phyloP scores from a whole-genome alignment of 2,329 filamentous ascomycete species.

The Scedosporium apiospermum region DNA sequence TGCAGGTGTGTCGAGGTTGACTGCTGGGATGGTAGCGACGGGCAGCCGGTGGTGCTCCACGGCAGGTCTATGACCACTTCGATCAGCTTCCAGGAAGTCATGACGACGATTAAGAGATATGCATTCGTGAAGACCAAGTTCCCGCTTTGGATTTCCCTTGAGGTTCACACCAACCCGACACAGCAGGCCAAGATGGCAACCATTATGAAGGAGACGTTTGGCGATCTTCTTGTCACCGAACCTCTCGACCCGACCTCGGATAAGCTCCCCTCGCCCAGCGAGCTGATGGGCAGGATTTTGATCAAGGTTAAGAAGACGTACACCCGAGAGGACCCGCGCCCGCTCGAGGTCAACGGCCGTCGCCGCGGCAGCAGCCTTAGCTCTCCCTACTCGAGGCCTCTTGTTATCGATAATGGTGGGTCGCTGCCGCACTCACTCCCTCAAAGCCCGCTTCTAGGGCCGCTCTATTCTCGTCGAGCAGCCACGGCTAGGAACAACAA shows the following conservation, averaged over 20 bases:
- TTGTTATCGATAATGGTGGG: slow-evolving; percentile 44
- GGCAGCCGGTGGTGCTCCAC: slow-evolving; percentile 82
- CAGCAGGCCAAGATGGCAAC: slow-evolving; percentile 86
- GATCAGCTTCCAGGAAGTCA: slow-evolving; percentile 83
- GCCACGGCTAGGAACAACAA: slow-evolving; percentile 38
- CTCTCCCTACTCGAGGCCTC: slow-evolving; percentile 50
- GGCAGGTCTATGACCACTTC: slow-evolving; percentile 81
- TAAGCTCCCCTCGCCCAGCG: slow-evolving; percentile 73
- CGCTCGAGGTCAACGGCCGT: slow-evolving; percentile 32
- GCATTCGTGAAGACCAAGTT: slow-evolving; percentile 83
- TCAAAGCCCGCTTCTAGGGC: slow-evolving; percentile 43
- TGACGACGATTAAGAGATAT: slow-evolving; percentile 89
- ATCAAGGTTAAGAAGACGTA: slow-evolving; percentile 89
- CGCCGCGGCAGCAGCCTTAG: slow-evolving; percentile 63
- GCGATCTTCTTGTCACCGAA: slow-evolving; percentile 66
- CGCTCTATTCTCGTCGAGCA: slow-evolving; percentile 38
- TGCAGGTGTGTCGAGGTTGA: slow-evolving; percentile 96
- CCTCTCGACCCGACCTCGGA: slow-evolving; percentile 60
- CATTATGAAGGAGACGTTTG: slow-evolving; percentile 79
- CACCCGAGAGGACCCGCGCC: slow-evolving; percentile 20
- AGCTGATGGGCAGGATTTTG: slow-evolving; percentile 73
- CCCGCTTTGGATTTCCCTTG: slow-evolving; percentile 87
- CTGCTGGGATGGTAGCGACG: slow-evolving; percentile 90
- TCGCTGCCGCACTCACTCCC: slow-evolving; percentile 42
- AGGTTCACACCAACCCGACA: slow-evolving; percentile 78